These are phyloP conservation scores for Venturia nashicola DNA, from an alignment of 2,329 filamentous ascomycete species.

Conservation along the genomic window DNA sequence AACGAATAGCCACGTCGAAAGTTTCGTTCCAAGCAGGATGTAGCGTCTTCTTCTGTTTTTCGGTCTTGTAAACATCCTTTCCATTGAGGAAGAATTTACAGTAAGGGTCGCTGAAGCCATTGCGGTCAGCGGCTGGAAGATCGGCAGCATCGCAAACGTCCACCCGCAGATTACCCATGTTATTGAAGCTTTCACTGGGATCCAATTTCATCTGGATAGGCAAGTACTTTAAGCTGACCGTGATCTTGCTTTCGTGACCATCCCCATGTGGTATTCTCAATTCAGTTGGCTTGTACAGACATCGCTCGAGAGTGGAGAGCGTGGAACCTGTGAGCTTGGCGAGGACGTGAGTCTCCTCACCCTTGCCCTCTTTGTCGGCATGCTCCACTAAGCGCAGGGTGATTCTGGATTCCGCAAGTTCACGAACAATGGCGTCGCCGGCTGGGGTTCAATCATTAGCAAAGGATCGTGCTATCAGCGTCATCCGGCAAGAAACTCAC, in stretches of 20 bases:
- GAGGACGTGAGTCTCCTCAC: conserved; percentile 58
- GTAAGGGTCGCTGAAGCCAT: conserved; percentile 94
- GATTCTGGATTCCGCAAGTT: conserved; percentile 91
- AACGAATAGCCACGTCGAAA: conserved; percentile 75
- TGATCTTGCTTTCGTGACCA: conserved; percentile 66
- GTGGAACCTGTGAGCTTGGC: conserved; percentile 79
- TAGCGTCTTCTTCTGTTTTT: conserved; percentile 92
- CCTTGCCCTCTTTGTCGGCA: conserved; percentile 58
- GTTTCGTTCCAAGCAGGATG: conserved; percentile 93
- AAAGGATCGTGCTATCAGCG: neutral
- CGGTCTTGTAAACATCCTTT: conserved; percentile 86
- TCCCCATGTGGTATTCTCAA: conserved; percentile 69
- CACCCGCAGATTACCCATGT: conserved; percentile 91
- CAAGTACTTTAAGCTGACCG: conserved; percentile 87
- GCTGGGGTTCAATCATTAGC: conserved; percentile 31
- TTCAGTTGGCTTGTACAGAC: conserved; percentile 74
- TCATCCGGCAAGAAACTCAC: conserved; percentile 23
- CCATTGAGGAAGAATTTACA: conserved; percentile 89
- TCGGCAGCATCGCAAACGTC: conserved; percentile 78
- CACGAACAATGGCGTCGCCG: conserved; percentile 89
- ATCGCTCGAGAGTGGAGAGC: conserved; percentile 75
- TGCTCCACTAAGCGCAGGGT: conserved; percentile 80
- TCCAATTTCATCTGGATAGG: conserved; percentile 91
- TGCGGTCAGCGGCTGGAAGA: conserved; percentile 86
- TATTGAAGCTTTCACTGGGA: conserved; percentile 94